Conservation (phyloP, 2,329 filamentous ascomycete species). For the Tolypocladium endophyticum region DNA sequence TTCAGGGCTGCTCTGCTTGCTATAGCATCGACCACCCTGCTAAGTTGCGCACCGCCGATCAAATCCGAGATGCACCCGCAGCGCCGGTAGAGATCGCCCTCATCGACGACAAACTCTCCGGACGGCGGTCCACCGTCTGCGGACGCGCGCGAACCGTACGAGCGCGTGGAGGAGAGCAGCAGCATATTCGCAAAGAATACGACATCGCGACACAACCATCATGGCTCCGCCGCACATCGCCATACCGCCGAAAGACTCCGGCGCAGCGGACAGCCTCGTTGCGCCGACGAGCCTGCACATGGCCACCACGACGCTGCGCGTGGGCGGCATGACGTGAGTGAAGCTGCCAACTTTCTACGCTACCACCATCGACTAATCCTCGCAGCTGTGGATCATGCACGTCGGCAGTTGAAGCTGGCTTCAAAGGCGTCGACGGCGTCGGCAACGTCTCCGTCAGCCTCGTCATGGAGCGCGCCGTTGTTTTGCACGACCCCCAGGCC, state of each 20-base stretch:
- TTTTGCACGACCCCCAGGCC: conserved; percentile 72
- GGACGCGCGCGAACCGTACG: not conserved
- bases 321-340: conserved; percentile 75
- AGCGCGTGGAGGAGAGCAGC: not conserved
- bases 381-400: conserved; percentile 82
- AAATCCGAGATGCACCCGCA: not conserved
- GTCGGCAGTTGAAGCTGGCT: conserved; percentile 86
- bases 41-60: not conserved
- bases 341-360: not conserved
- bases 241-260: conserved; percentile 31
- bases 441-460: conserved; percentile 84
- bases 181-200: not conserved
- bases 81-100: not conserved
- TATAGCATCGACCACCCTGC: not conserved
- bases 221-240: conserved; percentile 44
- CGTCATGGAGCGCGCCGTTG: conserved; percentile 90
- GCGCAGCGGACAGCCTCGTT: conserved; percentile 10
- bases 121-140: not conserved
- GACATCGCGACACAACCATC: not conserved
- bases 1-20: not conserved
- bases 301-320: conserved; percentile 82
- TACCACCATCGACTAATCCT: conserved; percentile 15
- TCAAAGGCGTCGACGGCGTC: conserved; percentile 71
- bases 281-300: conserved; percentile 45
- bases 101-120: not conserved